phyloP scores from a whole-genome alignment of 352 stramenopile genomes.

The Ochromonadaceae sp. region DNA sequence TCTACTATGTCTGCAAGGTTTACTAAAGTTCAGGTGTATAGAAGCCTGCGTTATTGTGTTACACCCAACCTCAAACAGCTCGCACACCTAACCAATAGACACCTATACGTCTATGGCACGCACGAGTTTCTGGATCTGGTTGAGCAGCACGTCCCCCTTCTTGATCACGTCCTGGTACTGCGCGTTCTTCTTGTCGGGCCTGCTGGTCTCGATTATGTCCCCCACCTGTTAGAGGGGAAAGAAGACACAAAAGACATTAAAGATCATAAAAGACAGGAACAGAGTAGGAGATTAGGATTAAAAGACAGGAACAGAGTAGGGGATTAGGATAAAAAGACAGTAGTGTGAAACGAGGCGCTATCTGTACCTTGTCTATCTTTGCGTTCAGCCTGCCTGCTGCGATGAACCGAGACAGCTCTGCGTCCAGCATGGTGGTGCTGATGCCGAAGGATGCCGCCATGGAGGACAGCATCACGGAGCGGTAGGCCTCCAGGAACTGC shows the following conservation, averaged over 20 bases:
- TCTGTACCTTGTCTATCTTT: conserved; percentile 91
- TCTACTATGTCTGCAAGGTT: too few relatives aligned
- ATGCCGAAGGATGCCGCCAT: conserved; percentile 95
- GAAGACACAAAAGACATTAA: conserved; percentile 11
- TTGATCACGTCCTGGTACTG: conserved; percentile 97
- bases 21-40: too few relatives aligned
- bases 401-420: conserved; percentile 92
- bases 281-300: neutral
- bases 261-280: neutral
- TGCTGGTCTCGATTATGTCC: conserved; percentile 94
- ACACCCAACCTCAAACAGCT: too few relatives aligned
- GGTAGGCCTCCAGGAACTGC: conserved; percentile 96
- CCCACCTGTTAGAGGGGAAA: conserved; percentile 40
- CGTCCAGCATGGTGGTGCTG: conserved; percentile 78
- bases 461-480: conserved; percentile 76
- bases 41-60: too few relatives aligned
- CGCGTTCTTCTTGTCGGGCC: conserved; percentile 92
- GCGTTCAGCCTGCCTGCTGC: conserved; percentile 83
- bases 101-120: conserved; percentile 80
- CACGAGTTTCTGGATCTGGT: conserved; percentile 93
- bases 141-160: conserved; percentile 93
- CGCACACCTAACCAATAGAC: neutral
- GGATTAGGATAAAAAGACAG: too few relatives aligned
- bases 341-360: too few relatives aligned
- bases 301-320: neutral